Evolutionary conservation across 2,329 filamentous ascomycete genomes (phyloP), one percentile per base, ranked within the genome.

Genomic region (Sporothrix variecibatus): DNA sequence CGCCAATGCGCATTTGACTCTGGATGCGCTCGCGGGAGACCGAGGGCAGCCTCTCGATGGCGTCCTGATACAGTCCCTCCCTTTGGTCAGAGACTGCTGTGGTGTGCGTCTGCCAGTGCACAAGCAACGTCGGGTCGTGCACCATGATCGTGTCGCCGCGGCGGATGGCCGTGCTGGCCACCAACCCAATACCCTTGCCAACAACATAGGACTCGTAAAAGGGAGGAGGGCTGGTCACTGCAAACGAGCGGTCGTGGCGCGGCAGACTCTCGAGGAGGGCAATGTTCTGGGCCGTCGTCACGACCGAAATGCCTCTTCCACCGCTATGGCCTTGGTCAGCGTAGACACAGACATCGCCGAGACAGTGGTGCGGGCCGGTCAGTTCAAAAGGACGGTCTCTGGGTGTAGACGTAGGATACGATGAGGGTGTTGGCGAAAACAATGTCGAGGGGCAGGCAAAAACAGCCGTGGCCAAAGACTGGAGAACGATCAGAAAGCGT

Each of bases 61-160:
- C 81, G 1, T 74, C 53, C 9, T 76, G 74, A 71, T 83, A 83
- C 12, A 83, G 73, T 15, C 72, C 71, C 12, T 78, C 75, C 2
- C 79, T 76, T 9, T 11, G 23, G 12, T 20, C 26, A 9, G 28
- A 15, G 8, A 3, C 28, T 4, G 26, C 12, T 3, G 15, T 11
- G 68, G 75, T 72, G 68, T 76, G 75, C n/a, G 72, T 73, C 1
- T 62, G 70, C 11, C 73, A 72, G 60, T 82, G 80, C 28, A 82
- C 78, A 23, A 83, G 73, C 23, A 83, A 72, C 3, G 79, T 78
- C 5, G 82, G 80, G 2, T 77, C 73, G 68, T 79, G 78, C 0
- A 78, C 76, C 78, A 83, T 80, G 73, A 84, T 76, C 28, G 78
- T 76, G 74, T 84, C 83, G 31, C 82, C 82, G 23, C 78, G 79